Evolutionary conservation across 1,139 yeast species (phyloP).

Genomic region (Suhomyces guaymorum): DNA sequence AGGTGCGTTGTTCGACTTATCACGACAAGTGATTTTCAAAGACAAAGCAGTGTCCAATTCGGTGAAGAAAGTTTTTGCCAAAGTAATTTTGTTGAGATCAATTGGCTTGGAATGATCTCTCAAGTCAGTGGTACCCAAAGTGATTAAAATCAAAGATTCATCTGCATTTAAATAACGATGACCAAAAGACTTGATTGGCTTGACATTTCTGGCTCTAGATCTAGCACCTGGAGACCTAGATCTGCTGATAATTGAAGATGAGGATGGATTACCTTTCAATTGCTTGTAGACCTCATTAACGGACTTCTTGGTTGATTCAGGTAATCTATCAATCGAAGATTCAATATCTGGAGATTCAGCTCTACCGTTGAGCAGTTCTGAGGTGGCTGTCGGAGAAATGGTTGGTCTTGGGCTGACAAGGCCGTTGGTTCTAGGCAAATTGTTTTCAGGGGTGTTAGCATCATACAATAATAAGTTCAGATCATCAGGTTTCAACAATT

Average conservation of each 20-base stretch:
- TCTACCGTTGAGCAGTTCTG: slow-evolving; percentile 1
- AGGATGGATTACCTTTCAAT: slow-evolving; percentile 31
- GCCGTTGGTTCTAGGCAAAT: slow-evolving; percentile 26
- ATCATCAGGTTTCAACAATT: slow-evolving; percentile 52
- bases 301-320: slow-evolving; percentile 37
- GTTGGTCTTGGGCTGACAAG: slow-evolving; percentile 7
- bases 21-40: slow-evolving; percentile 62
- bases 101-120: slow-evolving; percentile 63
- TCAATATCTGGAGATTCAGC: slow-evolving; percentile 9
- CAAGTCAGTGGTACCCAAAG: slow-evolving; percentile 84
- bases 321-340: slow-evolving; percentile 42
- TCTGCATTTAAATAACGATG: slow-evolving; percentile 68
- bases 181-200: slow-evolving; percentile 81
- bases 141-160: slow-evolving; percentile 70
- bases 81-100: slow-evolving; percentile 70
- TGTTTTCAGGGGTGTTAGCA: slow-evolving; percentile 41
- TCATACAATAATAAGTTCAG: slow-evolving; percentile 39
- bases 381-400: slow-evolving; percentile 9
- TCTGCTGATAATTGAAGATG: slow-evolving; percentile 23
- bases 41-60: slow-evolving; percentile 89
- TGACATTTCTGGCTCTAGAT: slow-evolving; percentile 28
- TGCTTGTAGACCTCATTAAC: slow-evolving; percentile 45
- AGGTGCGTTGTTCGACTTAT: slow-evolving; percentile 39
- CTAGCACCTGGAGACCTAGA: slow-evolving; percentile 31
- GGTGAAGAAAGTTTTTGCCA: slow-evolving; percentile 73